Percentiles rank a stretch among this genome's conserved stretches.
These are phyloP conservation scores for Asterochloris sp. DNA, from an alignment of 139 green algal genomes.

Conservation along the genomic window DNA sequence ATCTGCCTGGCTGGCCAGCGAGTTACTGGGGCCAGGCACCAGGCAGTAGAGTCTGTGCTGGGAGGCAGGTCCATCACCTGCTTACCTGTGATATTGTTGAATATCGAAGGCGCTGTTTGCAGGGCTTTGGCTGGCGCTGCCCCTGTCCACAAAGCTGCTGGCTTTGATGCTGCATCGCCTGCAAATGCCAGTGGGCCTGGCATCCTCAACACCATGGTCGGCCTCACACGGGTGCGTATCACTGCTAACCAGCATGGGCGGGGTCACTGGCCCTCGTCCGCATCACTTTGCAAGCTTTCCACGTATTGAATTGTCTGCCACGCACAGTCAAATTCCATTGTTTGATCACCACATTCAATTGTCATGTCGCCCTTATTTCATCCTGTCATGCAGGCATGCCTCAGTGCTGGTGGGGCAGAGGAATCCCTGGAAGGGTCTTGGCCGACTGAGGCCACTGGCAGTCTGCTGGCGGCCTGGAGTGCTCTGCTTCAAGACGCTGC, in stretches of 20 bases:
- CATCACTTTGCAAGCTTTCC: too few relatives aligned
- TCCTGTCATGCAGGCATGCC: constrained; percentile 13
- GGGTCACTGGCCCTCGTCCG: too few relatives aligned
- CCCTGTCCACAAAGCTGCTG: constrained; percentile 26
- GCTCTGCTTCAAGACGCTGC: constrained; percentile 14
- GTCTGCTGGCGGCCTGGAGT: constrained; percentile 59
- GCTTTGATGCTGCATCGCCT: constrained; percentile 26
- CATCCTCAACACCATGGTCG: constrained; percentile 38
- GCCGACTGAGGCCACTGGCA: constrained; percentile 42
- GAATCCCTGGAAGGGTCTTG: constrained; percentile 34
- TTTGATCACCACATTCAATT: too few relatives aligned
- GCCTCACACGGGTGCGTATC: constrained; percentile 27
- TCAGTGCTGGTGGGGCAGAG: constrained; percentile 27
- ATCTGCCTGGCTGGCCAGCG: neutral
- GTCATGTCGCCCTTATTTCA: too few relatives aligned
- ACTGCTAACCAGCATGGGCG: too few relatives aligned
- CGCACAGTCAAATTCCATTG: too few relatives aligned
- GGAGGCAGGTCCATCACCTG: neutral
- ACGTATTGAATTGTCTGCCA: too few relatives aligned
- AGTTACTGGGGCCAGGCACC: neutral
- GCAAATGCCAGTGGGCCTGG: constrained; percentile 6
- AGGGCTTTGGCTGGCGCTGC: constrained; percentile 34
- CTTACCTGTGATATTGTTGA: neutral
- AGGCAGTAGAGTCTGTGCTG: neutral
- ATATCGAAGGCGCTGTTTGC: neutral